Base-by-base conservation (phyloP, 208 protist species). In the Angomonas deanei region DNA sequence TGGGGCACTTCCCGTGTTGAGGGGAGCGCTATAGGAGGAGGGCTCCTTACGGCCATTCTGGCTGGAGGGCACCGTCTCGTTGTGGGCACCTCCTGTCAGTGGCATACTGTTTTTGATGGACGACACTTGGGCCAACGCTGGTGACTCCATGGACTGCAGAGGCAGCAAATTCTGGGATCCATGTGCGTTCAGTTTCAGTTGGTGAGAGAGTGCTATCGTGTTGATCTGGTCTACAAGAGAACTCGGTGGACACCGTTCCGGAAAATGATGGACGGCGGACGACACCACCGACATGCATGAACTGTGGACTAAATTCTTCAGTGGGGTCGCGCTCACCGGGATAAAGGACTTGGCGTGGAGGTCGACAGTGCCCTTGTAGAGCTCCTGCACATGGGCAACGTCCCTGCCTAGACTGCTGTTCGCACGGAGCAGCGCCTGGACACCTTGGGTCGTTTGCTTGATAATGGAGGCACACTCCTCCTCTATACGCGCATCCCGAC, bases 261-360 rank as follows among this genome's bases (percentile, higher is more conserved):
- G 3, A 50, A 50, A 50, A 19, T 10, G 17, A 4, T 50, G 17
- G 4, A 26, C 23, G 42, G 42, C 42, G 4, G 42, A 50, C 17
- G 4, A 19, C 13, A 50, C 42, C 42, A 50, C 42, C 19, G 42
- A 50, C 24, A 11, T 13, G 47, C 82, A 88, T 24, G 82, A 75
- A 19, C 78, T 61, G 48, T 77, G 81, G 8, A 82, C 23, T 15
- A 74, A 53, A 42, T 87, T 59, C 48, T 78, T 57, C n/a, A 93
- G 68, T 2, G 76, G 63, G 0, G 50, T 23, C 11, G 72, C 50
- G 8, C 67, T 64, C 10, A 68, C 69, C 13, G 71, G 66, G 21
- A 57, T 46, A 1, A 60, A 56, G 27, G 61, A 48, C 23, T 50
- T 27, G 24, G 28, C 27, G 34, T 39, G 58, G 19, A 34, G 60